Evolutionary conservation across 1,284 basidiomycete species (phyloP).

Genomic region (Leccinum pallidistipes): DNA sequence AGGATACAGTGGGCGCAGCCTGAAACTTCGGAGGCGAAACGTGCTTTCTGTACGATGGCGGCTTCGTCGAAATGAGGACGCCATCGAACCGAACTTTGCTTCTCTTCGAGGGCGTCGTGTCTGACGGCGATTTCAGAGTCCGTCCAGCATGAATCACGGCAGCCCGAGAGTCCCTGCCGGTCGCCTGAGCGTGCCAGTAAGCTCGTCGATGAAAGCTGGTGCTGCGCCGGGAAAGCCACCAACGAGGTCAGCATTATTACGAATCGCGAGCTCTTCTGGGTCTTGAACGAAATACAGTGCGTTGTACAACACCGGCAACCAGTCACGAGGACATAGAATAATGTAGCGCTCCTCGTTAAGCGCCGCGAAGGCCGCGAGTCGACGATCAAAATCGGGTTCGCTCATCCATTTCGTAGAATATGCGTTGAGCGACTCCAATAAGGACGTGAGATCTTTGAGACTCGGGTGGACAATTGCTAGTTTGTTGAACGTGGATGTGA

Average conservation of each 20-base stretch:
- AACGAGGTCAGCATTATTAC: slow-evolving; percentile 66
- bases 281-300: slow-evolving; percentile 89
- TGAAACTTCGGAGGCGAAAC: background rate
- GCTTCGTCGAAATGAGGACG: slow-evolving; percentile 22
- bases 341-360: slow-evolving; percentile 68
- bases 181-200: background rate
- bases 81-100: slow-evolving; percentile 26
- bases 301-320: slow-evolving; percentile 87
- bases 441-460: slow-evolving; percentile 49
- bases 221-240: too few species aligned
- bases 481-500: slow-evolving; percentile 65
- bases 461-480: slow-evolving; percentile 55
- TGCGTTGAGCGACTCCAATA: slow-evolving; percentile 80
- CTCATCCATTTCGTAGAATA: slow-evolving; percentile 83
- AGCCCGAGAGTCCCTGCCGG: background rate
- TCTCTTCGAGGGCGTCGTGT: background rate
- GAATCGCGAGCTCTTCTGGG: slow-evolving; percentile 84
- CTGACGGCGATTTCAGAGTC: background rate
- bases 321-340: slow-evolving; percentile 58
- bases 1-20: background rate
- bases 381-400: slow-evolving; percentile 92
- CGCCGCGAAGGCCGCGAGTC: slow-evolving; percentile 74
- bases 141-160: background rate
- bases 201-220: too few species aligned
- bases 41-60: background rate